phyloP scores from a whole-genome alignment of 257 asterid species.

The Coffea canephora region DNA sequence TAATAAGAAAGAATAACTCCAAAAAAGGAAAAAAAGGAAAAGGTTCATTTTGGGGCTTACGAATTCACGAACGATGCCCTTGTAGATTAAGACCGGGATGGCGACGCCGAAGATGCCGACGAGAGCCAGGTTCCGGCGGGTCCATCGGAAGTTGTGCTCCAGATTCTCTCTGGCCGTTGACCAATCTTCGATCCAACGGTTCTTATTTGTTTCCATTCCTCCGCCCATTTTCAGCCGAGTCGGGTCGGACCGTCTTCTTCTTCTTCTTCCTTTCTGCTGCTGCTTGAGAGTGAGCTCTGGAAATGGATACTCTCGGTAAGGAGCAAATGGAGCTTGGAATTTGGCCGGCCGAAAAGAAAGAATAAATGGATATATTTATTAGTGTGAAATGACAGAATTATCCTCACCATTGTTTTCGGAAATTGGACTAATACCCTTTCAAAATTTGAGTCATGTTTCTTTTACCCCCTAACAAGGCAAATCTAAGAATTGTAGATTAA shows the following conservation, averaged over 20 bases:
- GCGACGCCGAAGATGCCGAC: conserved; percentile 89
- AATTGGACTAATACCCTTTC: too few species aligned
- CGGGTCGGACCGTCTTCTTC: not conserved
- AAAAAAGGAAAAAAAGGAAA: not conserved
- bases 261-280: too few species aligned
- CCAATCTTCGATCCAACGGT: conserved; percentile 93
- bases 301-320: too few species aligned
- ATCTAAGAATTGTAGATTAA: too few species aligned
- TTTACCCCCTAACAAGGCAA: too few species aligned
- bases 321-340: too few species aligned
- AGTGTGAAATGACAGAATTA: too few species aligned
- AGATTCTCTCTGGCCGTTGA: conserved; percentile 74
- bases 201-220: conserved; percentile 84
- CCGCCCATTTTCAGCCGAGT: conserved; percentile 63
- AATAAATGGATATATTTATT: too few species aligned
- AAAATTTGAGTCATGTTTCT: too few species aligned
- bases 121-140: conserved; percentile 79
- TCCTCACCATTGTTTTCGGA: too few species aligned
- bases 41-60: conserved; percentile 34
- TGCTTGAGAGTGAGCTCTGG: too few species aligned
- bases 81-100: conserved; percentile 68
- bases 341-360: too few species aligned
- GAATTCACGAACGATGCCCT: conserved; percentile 84
- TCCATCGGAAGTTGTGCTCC: conserved; percentile 86
- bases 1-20: not conserved